Conservation (phyloP, 441 rosid genomes). For the Monsonia emarginata region DNA sequence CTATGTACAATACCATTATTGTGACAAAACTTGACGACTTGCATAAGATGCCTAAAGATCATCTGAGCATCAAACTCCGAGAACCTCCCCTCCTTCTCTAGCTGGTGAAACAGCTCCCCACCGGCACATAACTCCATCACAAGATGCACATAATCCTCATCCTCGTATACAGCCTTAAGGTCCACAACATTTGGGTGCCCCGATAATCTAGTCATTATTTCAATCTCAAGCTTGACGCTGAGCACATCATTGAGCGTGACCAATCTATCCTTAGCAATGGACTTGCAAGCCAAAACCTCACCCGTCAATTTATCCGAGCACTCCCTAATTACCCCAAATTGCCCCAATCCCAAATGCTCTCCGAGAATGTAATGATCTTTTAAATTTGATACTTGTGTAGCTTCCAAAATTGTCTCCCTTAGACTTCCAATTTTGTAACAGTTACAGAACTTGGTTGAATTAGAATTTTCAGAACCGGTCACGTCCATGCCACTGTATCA, state of each 20-base stretch:
- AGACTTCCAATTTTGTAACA: conserved; percentile 44
- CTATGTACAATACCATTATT: conserved; percentile 72
- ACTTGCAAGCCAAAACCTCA: conserved; percentile 67
- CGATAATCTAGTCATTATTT: conserved; percentile 57
- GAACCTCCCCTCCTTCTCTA: conserved; percentile 61
- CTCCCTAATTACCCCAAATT: conserved; percentile 61
- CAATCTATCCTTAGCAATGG: conserved; percentile 62
- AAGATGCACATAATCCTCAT: conserved; percentile 59
- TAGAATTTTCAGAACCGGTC: conserved; percentile 21
- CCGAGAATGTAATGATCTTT: conserved; percentile 51
- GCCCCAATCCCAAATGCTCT: conserved; percentile 69
- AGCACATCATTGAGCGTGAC: conserved; percentile 42
- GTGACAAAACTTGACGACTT: conserved; percentile 72
- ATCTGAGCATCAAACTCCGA: conserved; percentile 49
- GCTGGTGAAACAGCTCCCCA: conserved; percentile 64
- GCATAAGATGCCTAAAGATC: conserved; percentile 58
- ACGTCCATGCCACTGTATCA: conserved; percentile 39
- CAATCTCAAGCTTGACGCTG: conserved; percentile 67
- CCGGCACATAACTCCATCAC: conserved; percentile 78
- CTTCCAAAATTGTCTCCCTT: conserved; percentile 39
- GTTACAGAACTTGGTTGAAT: conserved; percentile 24
- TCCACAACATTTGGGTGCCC: conserved; percentile 74
- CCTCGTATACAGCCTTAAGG: conserved; percentile 78
- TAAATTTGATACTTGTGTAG: conserved; percentile 41
- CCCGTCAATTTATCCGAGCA: conserved; percentile 57